Evolutionary conservation across 179 eudicot species (phyloP).

Genomic region (Silene noctiflora): DNA sequence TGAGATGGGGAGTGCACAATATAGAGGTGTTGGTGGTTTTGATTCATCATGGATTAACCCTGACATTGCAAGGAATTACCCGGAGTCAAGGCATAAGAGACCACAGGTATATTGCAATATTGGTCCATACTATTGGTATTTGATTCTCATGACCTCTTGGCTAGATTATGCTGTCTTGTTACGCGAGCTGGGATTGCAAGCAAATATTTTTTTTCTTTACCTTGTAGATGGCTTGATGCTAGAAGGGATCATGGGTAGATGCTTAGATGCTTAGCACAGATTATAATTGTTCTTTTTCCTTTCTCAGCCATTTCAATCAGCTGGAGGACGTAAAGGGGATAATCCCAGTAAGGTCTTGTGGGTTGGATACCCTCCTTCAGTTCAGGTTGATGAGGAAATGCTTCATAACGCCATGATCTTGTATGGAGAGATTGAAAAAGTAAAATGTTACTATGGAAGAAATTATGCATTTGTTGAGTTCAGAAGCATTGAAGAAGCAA

Average conservation of each 20-base stretch:
- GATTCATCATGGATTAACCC: constrained; percentile 56
- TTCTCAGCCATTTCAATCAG: constrained; percentile 45
- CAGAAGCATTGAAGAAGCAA: constrained; percentile 53
- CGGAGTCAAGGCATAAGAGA: constrained; percentile 54
- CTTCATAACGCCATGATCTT: constrained; percentile 52
- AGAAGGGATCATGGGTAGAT: background rate
- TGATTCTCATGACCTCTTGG: background rate
- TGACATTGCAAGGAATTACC: constrained; percentile 38
- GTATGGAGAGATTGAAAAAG: constrained; percentile 46
- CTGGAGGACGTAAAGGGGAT: constrained; percentile 43
- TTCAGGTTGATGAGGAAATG: constrained; percentile 41
- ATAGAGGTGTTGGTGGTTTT: constrained; percentile 43
- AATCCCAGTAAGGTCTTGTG: constrained; percentile 46
- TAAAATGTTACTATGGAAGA: constrained; percentile 39
- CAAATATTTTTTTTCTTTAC: background rate
- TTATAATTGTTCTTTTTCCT: constrained; percentile 15
- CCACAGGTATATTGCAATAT: constrained; percentile 30
- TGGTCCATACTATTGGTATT: background rate
- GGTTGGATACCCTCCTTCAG: constrained; percentile 52
- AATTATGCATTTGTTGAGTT: constrained; percentile 51
- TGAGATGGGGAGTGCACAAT: constrained; percentile 56
- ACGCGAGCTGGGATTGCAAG: background rate
- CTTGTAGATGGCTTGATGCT: background rate
- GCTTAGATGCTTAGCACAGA: background rate
- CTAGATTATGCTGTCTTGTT: background rate